Conservation (phyloP, 495 filamentous ascomycete species). For the Penicillium simplicissimum region DNA sequence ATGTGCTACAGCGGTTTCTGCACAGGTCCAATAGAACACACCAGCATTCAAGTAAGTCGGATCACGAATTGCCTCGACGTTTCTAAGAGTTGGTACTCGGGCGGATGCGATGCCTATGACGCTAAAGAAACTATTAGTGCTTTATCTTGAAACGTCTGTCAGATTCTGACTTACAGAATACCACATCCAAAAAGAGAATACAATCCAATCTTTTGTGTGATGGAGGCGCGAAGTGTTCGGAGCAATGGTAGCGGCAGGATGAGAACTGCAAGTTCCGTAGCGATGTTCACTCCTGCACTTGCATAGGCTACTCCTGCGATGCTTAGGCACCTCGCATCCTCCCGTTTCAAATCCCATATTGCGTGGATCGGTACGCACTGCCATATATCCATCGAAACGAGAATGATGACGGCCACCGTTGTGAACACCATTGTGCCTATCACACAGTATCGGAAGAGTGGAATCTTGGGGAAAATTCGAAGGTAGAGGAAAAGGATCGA, state of each 20-base stretch:
- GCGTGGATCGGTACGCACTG: conserved; percentile 17
- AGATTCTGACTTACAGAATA: conserved; percentile 8
- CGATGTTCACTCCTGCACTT: conserved; percentile 16
- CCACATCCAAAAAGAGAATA: conserved; percentile 17
- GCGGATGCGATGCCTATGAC: conserved; percentile 19
- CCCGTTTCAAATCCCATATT: conserved; percentile 11
- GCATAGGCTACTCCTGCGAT: conserved; percentile 17
- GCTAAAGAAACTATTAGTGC: background rate
- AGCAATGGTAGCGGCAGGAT: conserved; percentile 16
- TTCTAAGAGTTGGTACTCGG: conserved; percentile 11
- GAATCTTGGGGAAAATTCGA: conserved; percentile 18
- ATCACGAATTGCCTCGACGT: conserved; percentile 12
- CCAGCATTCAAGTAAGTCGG: conserved; percentile 9
- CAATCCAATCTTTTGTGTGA: conserved; percentile 4
- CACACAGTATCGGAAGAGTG: background rate
- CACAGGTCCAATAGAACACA: conserved; percentile 15
- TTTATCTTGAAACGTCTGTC: background rate
- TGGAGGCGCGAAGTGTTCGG: conserved; percentile 8
- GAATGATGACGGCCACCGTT: conserved; percentile 5
- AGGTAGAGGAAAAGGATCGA: conserved; percentile 23
- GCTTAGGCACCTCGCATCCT: conserved; percentile 11
- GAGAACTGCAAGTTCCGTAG: conserved; percentile 16
- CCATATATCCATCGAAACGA: conserved; percentile 16
- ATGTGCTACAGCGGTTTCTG: conserved; percentile 15
- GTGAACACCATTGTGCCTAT: conserved; percentile 10